These are phyloP conservation scores for Adansonia rubrostipa DNA, from an alignment of 441 rosid genomes.

Conservation along the genomic window DNA sequence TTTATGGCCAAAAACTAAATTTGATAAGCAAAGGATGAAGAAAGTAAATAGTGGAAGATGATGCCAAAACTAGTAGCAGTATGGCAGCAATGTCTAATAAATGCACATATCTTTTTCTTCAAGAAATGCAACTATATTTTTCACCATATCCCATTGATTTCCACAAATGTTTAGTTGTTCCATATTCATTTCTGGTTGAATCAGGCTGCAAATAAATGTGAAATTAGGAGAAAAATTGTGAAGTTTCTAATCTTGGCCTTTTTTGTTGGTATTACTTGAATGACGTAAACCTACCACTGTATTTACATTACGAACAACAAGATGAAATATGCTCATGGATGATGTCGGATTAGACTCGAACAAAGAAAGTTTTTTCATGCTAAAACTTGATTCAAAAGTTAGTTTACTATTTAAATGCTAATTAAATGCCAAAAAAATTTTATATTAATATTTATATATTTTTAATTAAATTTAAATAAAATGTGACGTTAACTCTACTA, in stretches of 20 bases:
- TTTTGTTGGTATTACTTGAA: not conserved
- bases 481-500: no score
- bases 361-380: no score
- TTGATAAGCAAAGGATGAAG: not conserved
- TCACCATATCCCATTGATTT: slow-evolving; percentile 24
- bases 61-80: not conserved
- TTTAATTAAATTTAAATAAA: no score
- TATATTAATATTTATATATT: no score
- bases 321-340: no score
- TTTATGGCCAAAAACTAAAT: not conserved
- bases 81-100: not conserved
- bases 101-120: slow-evolving; percentile 8
- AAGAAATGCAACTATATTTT: not conserved
- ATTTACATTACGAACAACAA: not conserved
- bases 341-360: no score
- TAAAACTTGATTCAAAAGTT: no score
- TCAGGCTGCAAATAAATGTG: slow-evolving; percentile 12
- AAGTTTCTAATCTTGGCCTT: not conserved
- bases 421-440: no score
- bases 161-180: not conserved
- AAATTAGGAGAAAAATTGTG: not conserved
- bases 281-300: not conserved
- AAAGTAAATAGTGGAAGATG: not conserved
- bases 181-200: not conserved
- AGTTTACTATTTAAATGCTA: no score